These are phyloP conservation scores for Alternaria incomplexa DNA, from an alignment of 2,329 filamentous ascomycete genomes.

Conservation along the genomic window DNA sequence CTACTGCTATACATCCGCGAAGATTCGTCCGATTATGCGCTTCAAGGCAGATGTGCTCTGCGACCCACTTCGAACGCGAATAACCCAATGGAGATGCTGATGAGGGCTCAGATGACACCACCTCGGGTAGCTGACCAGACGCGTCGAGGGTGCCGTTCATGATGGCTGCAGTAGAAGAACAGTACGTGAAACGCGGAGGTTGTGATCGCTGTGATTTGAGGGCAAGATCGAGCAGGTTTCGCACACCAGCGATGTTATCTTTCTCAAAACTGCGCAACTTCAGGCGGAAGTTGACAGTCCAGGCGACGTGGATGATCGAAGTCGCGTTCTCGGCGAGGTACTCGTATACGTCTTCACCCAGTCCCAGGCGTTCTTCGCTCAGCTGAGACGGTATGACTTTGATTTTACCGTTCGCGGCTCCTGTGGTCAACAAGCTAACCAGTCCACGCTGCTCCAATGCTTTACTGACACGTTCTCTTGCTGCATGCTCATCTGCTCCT, in stretches of 20 bases:
- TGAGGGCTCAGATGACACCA: constrained; percentile 49
- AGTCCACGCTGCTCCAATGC: constrained; percentile 41
- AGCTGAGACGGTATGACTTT: constrained; percentile 58
- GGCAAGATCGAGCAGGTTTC: constrained; percentile 57
- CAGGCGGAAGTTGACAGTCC: constrained; percentile 69
- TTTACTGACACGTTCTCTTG: constrained; percentile 42
- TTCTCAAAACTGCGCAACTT: constrained; percentile 62
- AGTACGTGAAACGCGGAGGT: constrained; percentile 55
- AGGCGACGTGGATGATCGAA: constrained; percentile 67
- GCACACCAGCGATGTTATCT: constrained; percentile 59
- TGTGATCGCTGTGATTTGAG: constrained; percentile 37
- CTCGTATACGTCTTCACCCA: constrained; percentile 51
- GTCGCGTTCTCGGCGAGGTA: constrained; percentile 53
- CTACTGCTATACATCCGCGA: constrained; percentile 32
- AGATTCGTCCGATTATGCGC: constrained; percentile 45
- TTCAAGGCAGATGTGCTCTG: constrained; percentile 59
- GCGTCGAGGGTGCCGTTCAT: constrained; percentile 31
- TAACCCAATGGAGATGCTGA: constrained; percentile 61
- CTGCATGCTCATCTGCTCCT: constrained; percentile 45
- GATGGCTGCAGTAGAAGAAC: constrained; percentile 59
- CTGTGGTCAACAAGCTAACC: constrained; percentile 21
- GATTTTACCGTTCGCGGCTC: constrained; percentile 46
- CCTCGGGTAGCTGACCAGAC: constrained; percentile 48
- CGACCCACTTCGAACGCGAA: constrained; percentile 62
- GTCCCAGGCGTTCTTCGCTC: constrained; percentile 56